Evolutionary conservation across 2,329 filamentous ascomycete species (phyloP).

Genomic region (Cladophialophora yegresii): DNA sequence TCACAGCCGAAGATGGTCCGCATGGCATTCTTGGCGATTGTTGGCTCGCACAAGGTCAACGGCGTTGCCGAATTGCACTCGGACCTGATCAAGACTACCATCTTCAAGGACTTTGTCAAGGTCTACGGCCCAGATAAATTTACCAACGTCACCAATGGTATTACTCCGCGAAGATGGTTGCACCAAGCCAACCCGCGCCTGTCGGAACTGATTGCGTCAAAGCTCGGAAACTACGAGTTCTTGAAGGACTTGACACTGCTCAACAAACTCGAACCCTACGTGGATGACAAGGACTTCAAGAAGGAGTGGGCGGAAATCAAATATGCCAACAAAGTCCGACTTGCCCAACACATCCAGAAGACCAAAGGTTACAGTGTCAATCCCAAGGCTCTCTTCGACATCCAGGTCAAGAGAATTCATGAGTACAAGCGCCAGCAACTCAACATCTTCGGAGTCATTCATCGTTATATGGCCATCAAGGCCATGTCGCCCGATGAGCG

Average conservation of each 20-base stretch:
- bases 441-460: slow-evolving; percentile 97
- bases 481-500: slow-evolving; percentile 77
- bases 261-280: slow-evolving; percentile 79
- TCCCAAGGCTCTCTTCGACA: slow-evolving; percentile 85
- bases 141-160: slow-evolving; percentile 97
- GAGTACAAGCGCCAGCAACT: slow-evolving; percentile 99
- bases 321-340: slow-evolving; percentile 87
- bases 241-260: slow-evolving; percentile 86
- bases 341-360: slow-evolving; percentile 87
- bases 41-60: slow-evolving; percentile 98
- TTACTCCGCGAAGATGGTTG: slow-evolving; percentile 92
- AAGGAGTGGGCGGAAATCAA: slow-evolving; percentile 97
- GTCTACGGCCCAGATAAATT: slow-evolving; percentile 98
- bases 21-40: slow-evolving; percentile 93
- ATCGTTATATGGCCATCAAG: slow-evolving; percentile 89
- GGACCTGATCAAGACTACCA: slow-evolving; percentile 97
- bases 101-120: slow-evolving; percentile 97
- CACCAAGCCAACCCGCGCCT: slow-evolving; percentile 95
- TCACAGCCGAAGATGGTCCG: slow-evolving; percentile 96
- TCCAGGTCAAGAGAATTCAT: slow-evolving; percentile 98
- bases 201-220: slow-evolving; percentile 87
- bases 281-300: slow-evolving; percentile 85
- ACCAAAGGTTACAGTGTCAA: slow-evolving; percentile 80
- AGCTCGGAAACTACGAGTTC: slow-evolving; percentile 79
- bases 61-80: slow-evolving; percentile 97